phyloP scores from a whole-genome alignment of 2,329 filamentous ascomycete species.

The Bipolaris oryzae region DNA sequence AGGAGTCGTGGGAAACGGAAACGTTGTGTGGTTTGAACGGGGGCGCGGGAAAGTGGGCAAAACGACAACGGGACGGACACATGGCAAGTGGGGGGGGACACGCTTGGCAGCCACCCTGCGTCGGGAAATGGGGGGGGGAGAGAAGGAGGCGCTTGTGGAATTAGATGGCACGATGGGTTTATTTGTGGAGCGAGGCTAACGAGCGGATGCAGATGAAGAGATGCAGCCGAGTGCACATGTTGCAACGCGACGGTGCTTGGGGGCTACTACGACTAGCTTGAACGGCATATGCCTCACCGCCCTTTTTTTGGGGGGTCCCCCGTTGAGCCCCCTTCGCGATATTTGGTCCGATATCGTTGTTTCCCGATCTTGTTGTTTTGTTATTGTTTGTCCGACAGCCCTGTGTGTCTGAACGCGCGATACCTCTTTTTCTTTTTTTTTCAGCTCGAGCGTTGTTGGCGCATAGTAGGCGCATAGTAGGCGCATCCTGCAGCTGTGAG shows the following conservation, averaged over 20 bases:
- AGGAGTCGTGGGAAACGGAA: no score
- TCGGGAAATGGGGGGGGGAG: not conserved
- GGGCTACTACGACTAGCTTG: not conserved
- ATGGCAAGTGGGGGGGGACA: not conserved
- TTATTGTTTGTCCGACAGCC: not conserved
- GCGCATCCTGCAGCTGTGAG: not conserved
- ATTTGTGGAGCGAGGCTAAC: no score
- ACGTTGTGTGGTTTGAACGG: not conserved
- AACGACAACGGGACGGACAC: not conserved
- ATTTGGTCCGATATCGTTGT: not conserved
- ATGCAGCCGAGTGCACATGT: no score
- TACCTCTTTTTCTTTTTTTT: not conserved
- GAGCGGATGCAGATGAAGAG: no score
- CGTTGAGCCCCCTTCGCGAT: not conserved
- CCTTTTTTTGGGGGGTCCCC: not conserved
- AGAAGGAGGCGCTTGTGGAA: no score
- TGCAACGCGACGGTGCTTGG: no score
- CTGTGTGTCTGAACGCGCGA: not conserved
- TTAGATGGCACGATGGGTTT: no score
- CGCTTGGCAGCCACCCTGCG: not conserved
- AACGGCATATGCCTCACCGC: not conserved
- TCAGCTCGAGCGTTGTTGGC: slow-evolving; percentile 3
- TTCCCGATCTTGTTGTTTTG: not conserved
- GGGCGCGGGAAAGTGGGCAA: not conserved
- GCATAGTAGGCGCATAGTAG: slow-evolving; percentile 2